Evolutionary conservation across 2,329 filamentous ascomycete genomes (phyloP), one percentile per base, ranked within the genome.

Genomic region (Aureobasidium sp.): DNA sequence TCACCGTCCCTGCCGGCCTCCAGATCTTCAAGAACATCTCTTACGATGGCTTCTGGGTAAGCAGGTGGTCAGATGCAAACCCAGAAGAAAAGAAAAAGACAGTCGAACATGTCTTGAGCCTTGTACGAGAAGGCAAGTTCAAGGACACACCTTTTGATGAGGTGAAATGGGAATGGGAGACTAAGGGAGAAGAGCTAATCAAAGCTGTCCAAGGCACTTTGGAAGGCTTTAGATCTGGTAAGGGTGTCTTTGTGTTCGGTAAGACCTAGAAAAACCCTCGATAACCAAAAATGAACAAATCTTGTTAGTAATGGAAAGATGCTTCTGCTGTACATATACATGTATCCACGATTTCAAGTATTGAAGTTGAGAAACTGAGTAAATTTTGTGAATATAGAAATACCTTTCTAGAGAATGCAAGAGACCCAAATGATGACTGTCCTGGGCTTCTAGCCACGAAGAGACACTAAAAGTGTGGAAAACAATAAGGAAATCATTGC

Each of bases 31-130:
- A 93, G 75, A 86, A 97, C 68, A 81, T 97, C 58, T 82, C 84
- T 57, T 96, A 97, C 71, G 83, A 90, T 65, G 95, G 94, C 5
- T 99, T 97, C 76, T 99, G 94, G 94, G 86, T 97, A 27, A 94
- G 89, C 71, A 85, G 82, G 64, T 97, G 94, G 93, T 90, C 89
- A 52, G 87, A 92, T 71, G 78, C 81, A 65, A 82, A 97, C 68
- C 83, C 86, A 0, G 80, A 81, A 6, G 86, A 87, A 64, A 95
- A 95, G 78, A 83, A 84, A 72, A 83, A 82, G 70, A 96, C 91
- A 48, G 86, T 97, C n/a, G 83, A 88, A 27, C 90, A 96, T 75
- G 87, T 99, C 39, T 77, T 99, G 64, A 82, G 86, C 44, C 75
- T 96, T 72, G 89, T 87, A 29, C 80, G 89, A 17, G 77, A 84